Percentiles rank a stretch among this genome's conserved stretches.
phyloP scores from a whole-genome alignment of 257 asterid genomes.

The Salvia splendens region DNA sequence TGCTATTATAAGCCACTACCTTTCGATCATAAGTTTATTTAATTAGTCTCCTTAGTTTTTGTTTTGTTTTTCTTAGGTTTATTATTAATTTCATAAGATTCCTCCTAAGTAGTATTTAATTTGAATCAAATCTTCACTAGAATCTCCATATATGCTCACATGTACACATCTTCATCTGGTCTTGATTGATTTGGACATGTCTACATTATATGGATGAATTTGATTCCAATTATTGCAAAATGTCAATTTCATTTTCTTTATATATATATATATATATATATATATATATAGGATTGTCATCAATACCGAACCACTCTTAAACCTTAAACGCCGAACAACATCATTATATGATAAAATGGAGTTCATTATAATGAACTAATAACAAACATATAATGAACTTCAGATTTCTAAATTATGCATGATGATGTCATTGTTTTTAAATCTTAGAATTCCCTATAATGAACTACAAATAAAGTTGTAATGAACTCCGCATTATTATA shows the following conservation, averaged over 20 bases:
- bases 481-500: too few species aligned
- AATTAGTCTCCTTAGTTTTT: neutral
- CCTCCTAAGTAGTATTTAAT: neutral
- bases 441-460: too few species aligned
- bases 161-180: neutral
- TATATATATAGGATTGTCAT: too few species aligned
- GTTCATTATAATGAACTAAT: too few species aligned
- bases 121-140: neutral
- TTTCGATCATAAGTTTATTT: neutral
- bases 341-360: too few species aligned
- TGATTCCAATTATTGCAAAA: conserved; percentile 3
- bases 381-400: too few species aligned
- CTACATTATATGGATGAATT: conserved; percentile 1
- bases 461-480: too few species aligned
- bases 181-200: conserved; percentile 9
- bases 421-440: too few species aligned
- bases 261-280: neutral
- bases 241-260: neutral
- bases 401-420: too few species aligned
- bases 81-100: conserved; percentile 11
- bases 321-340: too few species aligned
- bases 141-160: conserved; percentile 20
- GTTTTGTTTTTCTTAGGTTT: neutral
- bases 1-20: neutral
- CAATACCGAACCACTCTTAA: too few species aligned